Evolutionary conservation across 306 rosid species (phyloP).

Genomic region (Prunus fruticosa): DNA sequence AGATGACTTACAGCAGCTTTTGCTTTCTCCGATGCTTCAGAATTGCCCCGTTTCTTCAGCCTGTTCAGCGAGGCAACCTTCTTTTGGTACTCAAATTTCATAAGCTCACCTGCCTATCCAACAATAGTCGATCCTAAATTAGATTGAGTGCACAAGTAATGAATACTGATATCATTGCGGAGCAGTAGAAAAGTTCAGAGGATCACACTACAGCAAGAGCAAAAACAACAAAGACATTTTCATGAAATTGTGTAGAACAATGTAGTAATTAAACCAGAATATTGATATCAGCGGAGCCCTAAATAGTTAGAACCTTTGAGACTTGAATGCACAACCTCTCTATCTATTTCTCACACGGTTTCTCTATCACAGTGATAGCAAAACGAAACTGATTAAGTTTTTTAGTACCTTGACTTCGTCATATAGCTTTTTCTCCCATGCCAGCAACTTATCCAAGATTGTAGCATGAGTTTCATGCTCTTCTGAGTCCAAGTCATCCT

Average conservation of each 20-base stretch:
- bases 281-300: not conserved
- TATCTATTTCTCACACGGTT: not conserved
- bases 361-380: not conserved
- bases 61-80: constrained; percentile 70
- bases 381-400: not conserved
- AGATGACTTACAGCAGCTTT: constrained; percentile 90
- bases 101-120: constrained; percentile 87
- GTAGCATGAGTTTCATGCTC: constrained; percentile 93
- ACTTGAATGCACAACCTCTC: not conserved
- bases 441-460: constrained; percentile 86
- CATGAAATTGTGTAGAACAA: not conserved
- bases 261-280: not conserved
- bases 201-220: not conserved
- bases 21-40: constrained; percentile 83
- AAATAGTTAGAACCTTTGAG: not conserved
- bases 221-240: not conserved
- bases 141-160: constrained; percentile 5
- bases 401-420: constrained; percentile 84
- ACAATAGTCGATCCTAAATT: constrained; percentile 20
- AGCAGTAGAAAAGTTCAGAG: not conserved
- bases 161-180: not conserved
- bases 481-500: constrained; percentile 42
- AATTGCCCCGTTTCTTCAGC: constrained; percentile 66
- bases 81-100: constrained; percentile 88
- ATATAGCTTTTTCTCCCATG: constrained; percentile 96